phyloP scores from a whole-genome alignment of 768 basidiomycete genomes.

The Lactarius sanguifluus region DNA sequence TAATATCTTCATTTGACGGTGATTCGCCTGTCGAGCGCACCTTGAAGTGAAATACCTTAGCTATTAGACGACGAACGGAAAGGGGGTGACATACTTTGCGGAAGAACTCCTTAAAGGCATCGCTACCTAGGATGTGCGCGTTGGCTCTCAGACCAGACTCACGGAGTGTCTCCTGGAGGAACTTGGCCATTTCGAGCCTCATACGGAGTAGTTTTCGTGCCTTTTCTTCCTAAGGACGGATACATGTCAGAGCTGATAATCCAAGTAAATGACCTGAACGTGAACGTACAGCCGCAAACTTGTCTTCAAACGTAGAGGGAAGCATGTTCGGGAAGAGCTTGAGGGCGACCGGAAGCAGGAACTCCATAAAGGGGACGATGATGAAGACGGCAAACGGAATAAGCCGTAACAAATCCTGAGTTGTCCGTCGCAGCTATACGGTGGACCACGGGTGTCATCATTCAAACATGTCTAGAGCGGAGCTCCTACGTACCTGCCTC shows the following conservation, averaged over 20 bases:
- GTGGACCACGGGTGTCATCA: slow-evolving; percentile 4
- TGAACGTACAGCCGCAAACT: slow-evolving; percentile 79
- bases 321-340: slow-evolving; percentile 99
- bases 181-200: slow-evolving; percentile 98
- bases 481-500: slow-evolving; percentile 63
- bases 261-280: not conserved
- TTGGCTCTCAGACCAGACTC: slow-evolving; percentile 93
- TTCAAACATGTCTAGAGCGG: not conserved
- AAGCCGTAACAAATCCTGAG: slow-evolving; percentile 87
- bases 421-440: slow-evolving; percentile 85
- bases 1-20: slow-evolving; percentile 83
- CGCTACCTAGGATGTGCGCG: slow-evolving; percentile 88
- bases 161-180: slow-evolving; percentile 94
- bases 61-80: not conserved
- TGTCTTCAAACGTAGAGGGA: slow-evolving; percentile 97
- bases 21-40: slow-evolving; percentile 94
- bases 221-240: slow-evolving; percentile 78
- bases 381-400: slow-evolving; percentile 95
- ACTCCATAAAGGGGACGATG: slow-evolving; percentile 97
- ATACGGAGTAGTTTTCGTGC: slow-evolving; percentile 93
- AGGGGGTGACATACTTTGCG: slow-evolving; percentile 62
- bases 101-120: slow-evolving; percentile 99
- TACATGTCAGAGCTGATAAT: not conserved
- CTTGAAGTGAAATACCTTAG: slow-evolving; percentile 38
- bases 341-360: slow-evolving; percentile 91